Conservation (phyloP, 495 filamentous ascomycete genomes). For the Penicillium steckii region DNA sequence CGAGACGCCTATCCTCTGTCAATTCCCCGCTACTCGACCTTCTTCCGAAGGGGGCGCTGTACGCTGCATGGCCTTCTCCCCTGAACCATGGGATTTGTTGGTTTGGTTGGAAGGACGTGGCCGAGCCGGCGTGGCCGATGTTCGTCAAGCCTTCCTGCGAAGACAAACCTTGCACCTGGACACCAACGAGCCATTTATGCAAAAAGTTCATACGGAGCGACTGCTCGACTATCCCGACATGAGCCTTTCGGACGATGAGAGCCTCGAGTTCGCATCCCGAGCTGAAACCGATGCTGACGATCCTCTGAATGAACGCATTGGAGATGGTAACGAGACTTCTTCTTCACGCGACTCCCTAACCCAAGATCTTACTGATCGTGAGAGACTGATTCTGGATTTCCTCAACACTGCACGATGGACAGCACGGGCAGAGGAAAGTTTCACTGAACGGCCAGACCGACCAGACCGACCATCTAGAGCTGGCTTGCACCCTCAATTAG, state of each 20-base stretch:
- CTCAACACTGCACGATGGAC: constrained; percentile 48
- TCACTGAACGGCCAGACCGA: constrained; percentile 35
- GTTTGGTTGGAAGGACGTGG: constrained; percentile 92
- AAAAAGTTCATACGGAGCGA: constrained; percentile 54
- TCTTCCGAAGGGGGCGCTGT: constrained; percentile 70
- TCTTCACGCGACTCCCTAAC: constrained; percentile 38
- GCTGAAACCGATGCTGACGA: constrained; percentile 34
- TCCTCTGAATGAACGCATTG: constrained; percentile 12
- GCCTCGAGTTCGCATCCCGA: constrained; percentile 24
- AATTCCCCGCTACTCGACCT: constrained; percentile 57
- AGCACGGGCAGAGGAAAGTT: constrained; percentile 34
- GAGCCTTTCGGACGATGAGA: constrained; percentile 23
- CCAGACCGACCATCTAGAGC: constrained; percentile 32
- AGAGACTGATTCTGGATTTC: constrained; percentile 59
- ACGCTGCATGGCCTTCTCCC: constrained; percentile 86
- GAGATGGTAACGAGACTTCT: constrained; percentile 21
- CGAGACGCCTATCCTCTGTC: constrained; percentile 37
- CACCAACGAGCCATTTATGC: constrained; percentile 47
- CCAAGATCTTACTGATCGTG: constrained; percentile 53
- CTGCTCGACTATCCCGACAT: constrained; percentile 24
- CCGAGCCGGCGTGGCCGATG: constrained; percentile 78
- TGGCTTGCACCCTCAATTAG: constrained; percentile 26
- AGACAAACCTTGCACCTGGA: constrained; percentile 73
- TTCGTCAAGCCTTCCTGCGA: constrained; percentile 70
- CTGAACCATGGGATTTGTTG: constrained; percentile 85